A percentile compares a stretch with the other conserved stretches of the same genome.
These are phyloP conservation scores for Aspergillus biplanus DNA, from an alignment of 495 filamentous ascomycete genomes.

Conservation along the genomic window DNA sequence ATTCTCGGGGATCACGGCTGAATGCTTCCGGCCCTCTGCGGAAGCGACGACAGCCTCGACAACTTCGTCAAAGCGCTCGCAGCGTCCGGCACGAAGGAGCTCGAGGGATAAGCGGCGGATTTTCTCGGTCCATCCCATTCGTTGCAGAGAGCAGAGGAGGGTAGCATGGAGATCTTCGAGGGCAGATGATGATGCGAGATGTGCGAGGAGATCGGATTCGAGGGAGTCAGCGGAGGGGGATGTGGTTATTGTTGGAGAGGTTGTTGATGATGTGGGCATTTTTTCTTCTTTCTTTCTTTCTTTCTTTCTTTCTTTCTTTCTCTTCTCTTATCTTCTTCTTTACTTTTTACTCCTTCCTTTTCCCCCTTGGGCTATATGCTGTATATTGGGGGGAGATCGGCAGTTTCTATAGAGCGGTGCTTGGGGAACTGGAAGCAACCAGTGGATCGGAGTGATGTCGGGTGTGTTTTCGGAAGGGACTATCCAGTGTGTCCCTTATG, in stretches of 20 bases:
- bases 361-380: no score
- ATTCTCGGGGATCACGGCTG: slow-evolving; percentile 29
- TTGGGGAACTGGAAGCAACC: no score
- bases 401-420: no score
- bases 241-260: slow-evolving; percentile 14
- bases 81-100: slow-evolving; percentile 50
- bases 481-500: no score
- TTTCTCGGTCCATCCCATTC: slow-evolving; percentile 48
- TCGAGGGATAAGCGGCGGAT: slow-evolving; percentile 44
- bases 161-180: slow-evolving; percentile 49
- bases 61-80: slow-evolving; percentile 52
- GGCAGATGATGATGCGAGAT: slow-evolving; percentile 45
- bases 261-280: slow-evolving; percentile 20
- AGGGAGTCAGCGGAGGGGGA: slow-evolving; percentile 39
- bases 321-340: not conserved
- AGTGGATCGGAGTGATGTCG: no score
- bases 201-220: slow-evolving; percentile 49
- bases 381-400: no score
- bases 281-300: slow-evolving; percentile 2
- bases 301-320: not conserved
- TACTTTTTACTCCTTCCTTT: not conserved
- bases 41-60: slow-evolving; percentile 49
- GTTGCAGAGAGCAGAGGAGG: slow-evolving; percentile 47
- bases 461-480: no score
- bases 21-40: slow-evolving; percentile 41